Conservation (phyloP, 1,284 basidiomycete genomes). For the Bondarzewia mesenterica region DNA sequence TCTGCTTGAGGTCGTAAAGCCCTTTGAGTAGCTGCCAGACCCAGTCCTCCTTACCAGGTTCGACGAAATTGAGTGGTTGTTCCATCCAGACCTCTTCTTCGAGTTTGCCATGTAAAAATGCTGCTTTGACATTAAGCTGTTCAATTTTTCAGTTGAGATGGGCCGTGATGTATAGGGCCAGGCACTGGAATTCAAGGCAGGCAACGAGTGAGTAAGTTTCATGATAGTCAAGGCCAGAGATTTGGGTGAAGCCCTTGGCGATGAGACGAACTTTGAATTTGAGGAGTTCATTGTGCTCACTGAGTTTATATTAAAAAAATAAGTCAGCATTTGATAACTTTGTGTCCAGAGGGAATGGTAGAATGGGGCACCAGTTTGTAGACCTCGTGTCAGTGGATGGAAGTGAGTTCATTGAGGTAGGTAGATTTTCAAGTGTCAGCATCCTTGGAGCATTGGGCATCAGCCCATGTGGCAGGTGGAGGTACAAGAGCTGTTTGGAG, state of each 20-base stretch:
- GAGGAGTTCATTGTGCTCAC: conserved; percentile 17
- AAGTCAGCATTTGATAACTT: conserved; percentile 23
- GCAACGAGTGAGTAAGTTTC: conserved; percentile 26
- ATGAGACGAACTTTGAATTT: conserved; percentile 29
- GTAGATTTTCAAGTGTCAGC: not conserved
- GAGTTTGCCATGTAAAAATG: conserved; percentile 22
- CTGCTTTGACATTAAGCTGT: conserved; percentile 26
- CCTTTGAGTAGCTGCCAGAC: conserved; percentile 13
- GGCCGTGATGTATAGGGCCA: conserved; percentile 22
- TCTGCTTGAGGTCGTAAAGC: conserved; percentile 21
- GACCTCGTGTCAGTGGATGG: not conserved
- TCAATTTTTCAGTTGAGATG: conserved; percentile 18
- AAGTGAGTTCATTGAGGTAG: conserved; percentile 15
- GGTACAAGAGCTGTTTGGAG: too few species aligned
- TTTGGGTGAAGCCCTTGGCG: conserved; percentile 30
- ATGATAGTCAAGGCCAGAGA: conserved; percentile 28
- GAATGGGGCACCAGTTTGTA: conserved; percentile 19
- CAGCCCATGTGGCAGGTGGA: not conserved
- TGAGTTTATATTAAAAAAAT: conserved; percentile 23
- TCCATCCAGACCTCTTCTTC: conserved; percentile 18
- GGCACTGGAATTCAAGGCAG: conserved; percentile 17
- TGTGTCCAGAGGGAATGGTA: conserved; percentile 1
- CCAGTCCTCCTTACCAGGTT: conserved; percentile 4
- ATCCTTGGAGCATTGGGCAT: too few species aligned
- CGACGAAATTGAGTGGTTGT: conserved; percentile 14